A percentile compares a stretch with the other conserved stretches of the same genome.
Evolutionary conservation across 73 alveolate genomes (phyloP).

Genomic region (Tetrahymena borealis): DNA sequence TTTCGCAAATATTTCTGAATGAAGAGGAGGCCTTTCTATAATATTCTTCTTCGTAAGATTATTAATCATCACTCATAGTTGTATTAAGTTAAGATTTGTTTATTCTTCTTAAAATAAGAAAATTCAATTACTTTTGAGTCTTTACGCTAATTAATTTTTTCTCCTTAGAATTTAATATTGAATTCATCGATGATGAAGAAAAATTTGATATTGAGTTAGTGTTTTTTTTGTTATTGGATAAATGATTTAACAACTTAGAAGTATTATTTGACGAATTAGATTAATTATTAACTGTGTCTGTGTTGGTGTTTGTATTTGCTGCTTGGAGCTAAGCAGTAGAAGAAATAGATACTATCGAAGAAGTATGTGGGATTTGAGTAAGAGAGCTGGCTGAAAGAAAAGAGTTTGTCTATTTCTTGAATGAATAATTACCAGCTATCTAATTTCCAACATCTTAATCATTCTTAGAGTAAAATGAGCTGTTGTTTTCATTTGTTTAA

Average conservation of each 20-base stretch:
- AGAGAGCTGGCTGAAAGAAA: neutral
- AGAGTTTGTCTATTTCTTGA: neutral
- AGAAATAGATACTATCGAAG: too few relatives aligned
- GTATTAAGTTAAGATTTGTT: neutral
- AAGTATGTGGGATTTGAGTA: too few relatives aligned
- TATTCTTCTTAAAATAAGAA: neutral
- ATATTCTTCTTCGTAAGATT: neutral
- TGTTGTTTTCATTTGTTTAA: neutral
- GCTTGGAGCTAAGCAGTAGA: too few relatives aligned
- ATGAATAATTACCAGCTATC: neutral
- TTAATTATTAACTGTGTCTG: neutral
- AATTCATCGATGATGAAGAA: neutral
- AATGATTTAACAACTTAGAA: neutral
- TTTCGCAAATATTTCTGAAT: neutral
- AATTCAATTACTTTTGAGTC: neutral
- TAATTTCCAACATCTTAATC: neutral
- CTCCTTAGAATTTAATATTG: neutral
- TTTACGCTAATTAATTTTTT: neutral
- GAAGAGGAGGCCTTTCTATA: neutral
- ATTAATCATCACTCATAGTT: neutral
- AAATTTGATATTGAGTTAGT: neutral
- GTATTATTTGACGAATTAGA: neutral
- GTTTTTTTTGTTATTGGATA: neutral
- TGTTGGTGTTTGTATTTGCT: too few relatives aligned
- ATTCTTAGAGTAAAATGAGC: neutral